These are phyloP conservation scores for Fusarium fujikuroi DNA, from an alignment of 2,329 filamentous ascomycete species.

Conservation along the genomic window DNA sequence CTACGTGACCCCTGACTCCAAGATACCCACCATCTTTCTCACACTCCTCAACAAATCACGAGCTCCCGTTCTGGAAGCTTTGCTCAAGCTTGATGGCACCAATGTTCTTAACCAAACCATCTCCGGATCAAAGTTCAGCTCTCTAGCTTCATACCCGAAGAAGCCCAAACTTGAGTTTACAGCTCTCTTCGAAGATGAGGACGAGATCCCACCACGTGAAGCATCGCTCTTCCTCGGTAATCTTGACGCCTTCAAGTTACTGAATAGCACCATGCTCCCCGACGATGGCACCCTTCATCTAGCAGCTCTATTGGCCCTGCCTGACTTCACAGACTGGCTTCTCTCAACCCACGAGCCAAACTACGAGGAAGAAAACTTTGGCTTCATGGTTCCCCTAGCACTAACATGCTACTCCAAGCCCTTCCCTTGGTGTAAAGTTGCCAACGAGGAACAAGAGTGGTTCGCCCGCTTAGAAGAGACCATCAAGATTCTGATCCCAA, in stretches of 20 bases:
- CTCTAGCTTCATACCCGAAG: not conserved
- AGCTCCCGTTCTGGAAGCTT: not conserved
- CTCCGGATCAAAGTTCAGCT: conserved; percentile 18
- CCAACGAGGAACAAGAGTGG: conserved; percentile 14
- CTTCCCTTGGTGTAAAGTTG: conserved; percentile 16
- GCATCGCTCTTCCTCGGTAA: conserved; percentile 17
- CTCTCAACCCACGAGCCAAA: conserved; percentile 13
- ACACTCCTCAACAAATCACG: conserved; percentile 3
- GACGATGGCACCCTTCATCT: conserved; percentile 22
- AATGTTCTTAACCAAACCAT: not conserved
- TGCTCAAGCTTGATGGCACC: not conserved
- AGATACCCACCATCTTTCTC: conserved; percentile 9
- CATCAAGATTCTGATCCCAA: conserved; percentile 7
- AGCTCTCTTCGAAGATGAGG: conserved; percentile 17
- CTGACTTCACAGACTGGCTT: conserved; percentile 12
- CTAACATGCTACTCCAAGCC: conserved; percentile 9
- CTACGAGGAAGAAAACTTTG: conserved; percentile 20
- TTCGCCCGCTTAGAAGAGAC: conserved; percentile 6
- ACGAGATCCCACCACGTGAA: conserved; percentile 11
- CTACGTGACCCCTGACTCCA: not conserved
- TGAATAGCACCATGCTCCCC: not conserved
- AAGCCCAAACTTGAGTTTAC: conserved; percentile 10
- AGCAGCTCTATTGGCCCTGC: conserved; percentile 8
- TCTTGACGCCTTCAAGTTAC: conserved; percentile 2
- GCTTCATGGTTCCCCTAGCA: conserved; percentile 18